These are phyloP conservation scores for Epichloe glyceriae DNA, from an alignment of 2,329 filamentous ascomycete genomes.

Conservation along the genomic window DNA sequence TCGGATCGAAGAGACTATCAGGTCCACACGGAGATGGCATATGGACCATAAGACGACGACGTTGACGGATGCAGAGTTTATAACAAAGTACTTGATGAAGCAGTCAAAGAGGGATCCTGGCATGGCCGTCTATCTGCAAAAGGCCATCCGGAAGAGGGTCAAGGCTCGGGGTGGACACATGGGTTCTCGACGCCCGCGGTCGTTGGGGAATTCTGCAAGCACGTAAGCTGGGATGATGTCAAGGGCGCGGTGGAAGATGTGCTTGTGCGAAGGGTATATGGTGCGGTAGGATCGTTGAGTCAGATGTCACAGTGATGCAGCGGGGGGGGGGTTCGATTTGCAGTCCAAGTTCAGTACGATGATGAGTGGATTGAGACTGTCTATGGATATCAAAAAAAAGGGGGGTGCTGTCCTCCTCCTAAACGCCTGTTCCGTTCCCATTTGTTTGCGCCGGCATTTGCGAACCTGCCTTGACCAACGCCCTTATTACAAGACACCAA, in stretches of 20 bases:
- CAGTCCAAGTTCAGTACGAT: not conserved
- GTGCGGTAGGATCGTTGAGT: conserved; percentile 11
- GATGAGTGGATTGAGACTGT: not conserved
- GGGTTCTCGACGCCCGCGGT: conserved; percentile 10
- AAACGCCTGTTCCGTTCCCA: not conserved
- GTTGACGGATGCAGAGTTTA: conserved; percentile 18
- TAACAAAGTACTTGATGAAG: conserved; percentile 21
- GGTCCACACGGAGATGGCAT: conserved; percentile 27
- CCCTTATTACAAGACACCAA: too few relatives aligned
- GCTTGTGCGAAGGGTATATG: conserved; percentile 14
- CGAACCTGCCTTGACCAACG: too few relatives aligned
- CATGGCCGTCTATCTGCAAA: conserved; percentile 22
- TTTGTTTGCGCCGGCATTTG: too few relatives aligned
- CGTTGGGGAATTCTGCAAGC: conserved; percentile 20
- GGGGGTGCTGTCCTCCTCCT: not conserved
- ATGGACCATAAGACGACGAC: conserved; percentile 22
- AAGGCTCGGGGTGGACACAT: conserved; percentile 4
- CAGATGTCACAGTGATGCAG: not conserved
- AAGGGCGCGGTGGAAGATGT: conserved; percentile 18
- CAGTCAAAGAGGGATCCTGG: conserved; percentile 22
- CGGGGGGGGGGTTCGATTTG: not conserved
- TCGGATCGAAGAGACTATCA: conserved; percentile 23
- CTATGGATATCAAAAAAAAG: not conserved
- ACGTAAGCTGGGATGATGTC: conserved; percentile 22
- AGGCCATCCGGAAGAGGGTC: conserved; percentile 15